Percentiles rank a stretch among this genome's conserved stretches.
These are phyloP conservation scores for Echinochloa phyllopogon DNA, from an alignment of 176 grass and related monocot species.

Conservation along the genomic window DNA sequence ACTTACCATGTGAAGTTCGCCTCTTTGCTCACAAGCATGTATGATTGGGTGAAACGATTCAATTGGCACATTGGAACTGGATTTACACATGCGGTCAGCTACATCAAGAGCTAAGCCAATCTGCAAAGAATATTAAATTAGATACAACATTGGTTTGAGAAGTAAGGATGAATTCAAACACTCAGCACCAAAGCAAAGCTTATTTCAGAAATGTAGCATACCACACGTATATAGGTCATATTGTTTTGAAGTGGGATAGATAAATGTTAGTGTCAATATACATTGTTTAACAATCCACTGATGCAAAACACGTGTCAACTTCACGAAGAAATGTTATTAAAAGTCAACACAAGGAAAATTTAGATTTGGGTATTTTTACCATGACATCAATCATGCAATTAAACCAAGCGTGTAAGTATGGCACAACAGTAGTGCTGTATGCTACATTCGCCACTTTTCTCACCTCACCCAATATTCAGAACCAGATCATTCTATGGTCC, in stretches of 20 bases:
- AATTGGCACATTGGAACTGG: constrained; percentile 59
- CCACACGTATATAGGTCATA: constrained; percentile 20
- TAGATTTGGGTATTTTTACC: background rate
- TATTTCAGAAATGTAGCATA: constrained; percentile 15
- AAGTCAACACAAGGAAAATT: background rate
- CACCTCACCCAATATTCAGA: background rate
- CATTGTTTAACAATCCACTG: background rate
- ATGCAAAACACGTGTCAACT: constrained; percentile 15
- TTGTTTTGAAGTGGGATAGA: constrained; percentile 15
- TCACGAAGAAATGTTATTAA: constrained; percentile 1
- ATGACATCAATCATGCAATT: background rate
- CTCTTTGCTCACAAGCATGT: constrained; percentile 73
- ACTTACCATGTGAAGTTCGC: constrained; percentile 86
- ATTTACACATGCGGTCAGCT: constrained; percentile 72
- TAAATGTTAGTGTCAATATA: background rate
- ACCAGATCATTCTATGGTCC: constrained; percentile 11
- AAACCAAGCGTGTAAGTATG: background rate
- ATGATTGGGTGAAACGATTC: constrained; percentile 80
- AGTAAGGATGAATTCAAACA: constrained; percentile 7
- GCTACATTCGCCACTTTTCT: background rate
- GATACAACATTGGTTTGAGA: constrained; percentile 33
- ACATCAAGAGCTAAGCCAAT: constrained; percentile 75
- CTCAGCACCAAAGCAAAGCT: background rate
- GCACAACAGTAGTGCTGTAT: background rate
- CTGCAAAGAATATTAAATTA: constrained; percentile 55